Percentiles rank a stretch among this genome's conserved stretches.
phyloP scores from a whole-genome alignment of 23 red algal species.

The Cyanidioschyzon merolae region DNA sequence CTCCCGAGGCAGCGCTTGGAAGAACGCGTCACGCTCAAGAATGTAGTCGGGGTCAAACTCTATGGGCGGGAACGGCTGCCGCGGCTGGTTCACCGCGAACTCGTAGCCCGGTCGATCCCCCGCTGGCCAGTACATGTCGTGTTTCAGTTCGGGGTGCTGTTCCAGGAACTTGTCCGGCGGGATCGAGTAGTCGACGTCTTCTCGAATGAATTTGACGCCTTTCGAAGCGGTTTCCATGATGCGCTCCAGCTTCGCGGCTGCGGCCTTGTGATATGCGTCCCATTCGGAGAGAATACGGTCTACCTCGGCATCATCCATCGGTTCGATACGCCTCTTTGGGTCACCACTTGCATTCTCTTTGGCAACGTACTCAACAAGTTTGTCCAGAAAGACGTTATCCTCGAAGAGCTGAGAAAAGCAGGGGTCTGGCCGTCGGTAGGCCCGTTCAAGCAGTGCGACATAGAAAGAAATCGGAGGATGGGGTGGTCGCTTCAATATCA shows the following conservation, averaged over 20 bases:
- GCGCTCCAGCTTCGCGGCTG: background rate
- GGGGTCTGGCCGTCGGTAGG: background rate
- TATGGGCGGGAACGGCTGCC: background rate
- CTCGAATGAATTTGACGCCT: background rate
- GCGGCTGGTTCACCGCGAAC: background rate
- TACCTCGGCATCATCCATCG: background rate
- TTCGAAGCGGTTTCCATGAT: background rate
- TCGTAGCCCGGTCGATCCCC: background rate
- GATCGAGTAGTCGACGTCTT: background rate
- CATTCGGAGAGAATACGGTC: background rate
- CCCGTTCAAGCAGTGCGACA: background rate
- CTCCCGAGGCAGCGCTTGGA: background rate
- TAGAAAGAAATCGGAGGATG: background rate
- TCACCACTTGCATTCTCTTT: background rate
- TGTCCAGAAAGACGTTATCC: background rate
- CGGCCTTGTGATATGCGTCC: background rate
- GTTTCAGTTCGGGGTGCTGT: background rate
- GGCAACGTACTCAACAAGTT: background rate
- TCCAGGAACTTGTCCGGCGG: background rate
- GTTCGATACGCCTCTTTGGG: background rate
- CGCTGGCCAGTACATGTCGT: background rate
- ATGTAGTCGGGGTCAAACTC: background rate
- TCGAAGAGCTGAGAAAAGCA: background rate
- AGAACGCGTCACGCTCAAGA: background rate
- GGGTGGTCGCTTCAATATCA: background rate